Conservation (phyloP, 192 early-diverging fungal genomes). For the Coemansia sp. region DNA sequence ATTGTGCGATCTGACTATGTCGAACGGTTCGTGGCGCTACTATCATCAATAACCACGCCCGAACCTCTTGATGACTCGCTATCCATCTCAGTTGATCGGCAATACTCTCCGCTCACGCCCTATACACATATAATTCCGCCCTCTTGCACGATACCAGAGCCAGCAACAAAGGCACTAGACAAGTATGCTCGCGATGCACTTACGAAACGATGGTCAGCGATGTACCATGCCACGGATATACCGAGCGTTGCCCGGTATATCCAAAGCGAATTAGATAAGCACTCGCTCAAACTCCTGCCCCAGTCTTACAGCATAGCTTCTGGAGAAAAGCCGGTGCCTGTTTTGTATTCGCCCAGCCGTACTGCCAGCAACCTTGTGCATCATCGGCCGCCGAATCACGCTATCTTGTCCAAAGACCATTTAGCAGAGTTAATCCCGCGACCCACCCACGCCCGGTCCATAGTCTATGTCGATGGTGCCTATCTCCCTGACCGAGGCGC, state of each 20-base stretch:
- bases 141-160: slow-evolving; percentile 17
- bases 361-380: slow-evolving; percentile 32
- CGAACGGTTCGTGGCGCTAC: slow-evolving; percentile 6
- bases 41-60: slow-evolving; percentile 9
- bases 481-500: slow-evolving; percentile 31
- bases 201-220: slow-evolving; percentile 26
- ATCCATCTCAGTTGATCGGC: slow-evolving; percentile 15
- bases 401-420: slow-evolving; percentile 39
- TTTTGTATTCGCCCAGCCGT: background rate
- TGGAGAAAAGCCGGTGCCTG: background rate
- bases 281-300: slow-evolving; percentile 15
- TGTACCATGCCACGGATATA: slow-evolving; percentile 28
- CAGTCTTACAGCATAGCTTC: background rate
- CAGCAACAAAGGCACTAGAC: slow-evolving; percentile 28
- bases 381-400: slow-evolving; percentile 36
- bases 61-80: slow-evolving; percentile 25
- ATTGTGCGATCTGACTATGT: slow-evolving; percentile 24
- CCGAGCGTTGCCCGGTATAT: slow-evolving; percentile 22
- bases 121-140: slow-evolving; percentile 22
- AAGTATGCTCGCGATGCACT: slow-evolving; percentile 35
- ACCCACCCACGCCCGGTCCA: slow-evolving; percentile 12
- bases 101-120: slow-evolving; percentile 32
- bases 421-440: slow-evolving; percentile 42
- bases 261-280: background rate
- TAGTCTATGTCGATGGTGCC: slow-evolving; percentile 45